Percentiles rank a stretch among this genome's conserved stretches.
Evolutionary conservation across 2,329 filamentous ascomycete genomes (phyloP).

Genomic region (Phoma herbarum): DNA sequence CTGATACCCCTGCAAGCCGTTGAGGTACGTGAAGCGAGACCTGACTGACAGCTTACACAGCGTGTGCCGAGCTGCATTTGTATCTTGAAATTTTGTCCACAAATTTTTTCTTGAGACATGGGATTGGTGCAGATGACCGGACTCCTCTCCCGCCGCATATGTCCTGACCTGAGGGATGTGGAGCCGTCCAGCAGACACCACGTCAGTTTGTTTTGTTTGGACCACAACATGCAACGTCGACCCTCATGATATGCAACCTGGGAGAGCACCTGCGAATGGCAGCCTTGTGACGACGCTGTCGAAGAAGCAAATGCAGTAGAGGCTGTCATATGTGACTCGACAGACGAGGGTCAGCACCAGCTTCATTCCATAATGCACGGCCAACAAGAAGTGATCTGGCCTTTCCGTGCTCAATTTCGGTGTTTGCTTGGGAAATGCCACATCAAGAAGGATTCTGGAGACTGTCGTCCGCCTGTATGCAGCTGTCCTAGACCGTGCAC

Average conservation of each 20-base stretch:
- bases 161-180: slow-evolving; percentile 25
- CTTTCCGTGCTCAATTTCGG: slow-evolving; percentile 14
- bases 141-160: slow-evolving; percentile 21
- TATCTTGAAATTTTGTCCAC: slow-evolving; percentile 29
- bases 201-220: slow-evolving; percentile 21
- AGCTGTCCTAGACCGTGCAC: slow-evolving; percentile 24
- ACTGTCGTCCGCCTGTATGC: slow-evolving; percentile 22
- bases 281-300: slow-evolving; percentile 8
- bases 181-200: slow-evolving; percentile 20
- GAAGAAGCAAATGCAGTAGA: slow-evolving; percentile 1
- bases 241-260: slow-evolving; percentile 10
- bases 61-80: slow-evolving; percentile 32
- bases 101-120: slow-evolving; percentile 21
- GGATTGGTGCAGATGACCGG: slow-evolving; percentile 31
- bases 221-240: slow-evolving; percentile 23
- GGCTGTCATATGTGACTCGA: slow-evolving; percentile 6
- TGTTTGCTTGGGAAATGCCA: slow-evolving; percentile 15
- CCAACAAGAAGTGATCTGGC: slow-evolving; percentile 11
- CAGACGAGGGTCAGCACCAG: background rate
- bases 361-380: background rate
- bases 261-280: slow-evolving; percentile 7
- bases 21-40: slow-evolving; percentile 38
- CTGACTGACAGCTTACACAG: slow-evolving; percentile 40
- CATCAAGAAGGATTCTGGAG: slow-evolving; percentile 11
- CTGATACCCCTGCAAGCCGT: slow-evolving; percentile 38